Evolutionary conservation across 208 protist species (phyloP), one percentile per base, ranked within the genome.

Genomic region (Wallacemonas sp.): DNA sequence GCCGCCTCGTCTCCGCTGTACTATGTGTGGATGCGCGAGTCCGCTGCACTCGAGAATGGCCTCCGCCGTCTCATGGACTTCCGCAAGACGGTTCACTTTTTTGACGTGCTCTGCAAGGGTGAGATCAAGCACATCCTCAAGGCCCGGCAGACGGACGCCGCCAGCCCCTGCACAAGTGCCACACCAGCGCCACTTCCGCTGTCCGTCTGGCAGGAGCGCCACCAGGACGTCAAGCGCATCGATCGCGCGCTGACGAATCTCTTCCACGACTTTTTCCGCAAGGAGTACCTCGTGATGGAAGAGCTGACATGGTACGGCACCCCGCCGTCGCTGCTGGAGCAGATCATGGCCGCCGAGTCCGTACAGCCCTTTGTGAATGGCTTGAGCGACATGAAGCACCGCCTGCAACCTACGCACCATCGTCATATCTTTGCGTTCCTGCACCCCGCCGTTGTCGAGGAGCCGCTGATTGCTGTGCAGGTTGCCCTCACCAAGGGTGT

Each of bases 401-500:
- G 91, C 25, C 61, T 92, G 57, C 83, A 87, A 65, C 86, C 86
- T 12, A 70, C 87, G 7, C 69, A 74, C 42, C 65, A 90, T 50
- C 72, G 91, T 25, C 81, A 91, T 64, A 61, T 94, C 44, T 96
- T 92, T 67, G 84, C 83, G 23, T 92, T 96, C 65, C 76, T 93
- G 31, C 91, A 96, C 64, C 84, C 91, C 11, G 62, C 79, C 16
- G 80, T 96, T 18, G 83, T 86, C 33, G 86, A 91, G 72, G 87
- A 92, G 72, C 90, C 90, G 33, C 79, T 96, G 20, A 87, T 93
- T 29, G 79, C 87, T 11, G 82, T 96, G 42, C 90, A 96, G 70
- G 90, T 96, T 26, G 85, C 90, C 3, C 67, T 93, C 11, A 89
- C 81, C 14, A 61, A 71, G 57, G 79, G 79, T 23, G 89, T 96